Evolutionary conservation across 495 filamentous ascomycete species (phyloP).

Genomic region (Aspergillus olivimuriae): DNA sequence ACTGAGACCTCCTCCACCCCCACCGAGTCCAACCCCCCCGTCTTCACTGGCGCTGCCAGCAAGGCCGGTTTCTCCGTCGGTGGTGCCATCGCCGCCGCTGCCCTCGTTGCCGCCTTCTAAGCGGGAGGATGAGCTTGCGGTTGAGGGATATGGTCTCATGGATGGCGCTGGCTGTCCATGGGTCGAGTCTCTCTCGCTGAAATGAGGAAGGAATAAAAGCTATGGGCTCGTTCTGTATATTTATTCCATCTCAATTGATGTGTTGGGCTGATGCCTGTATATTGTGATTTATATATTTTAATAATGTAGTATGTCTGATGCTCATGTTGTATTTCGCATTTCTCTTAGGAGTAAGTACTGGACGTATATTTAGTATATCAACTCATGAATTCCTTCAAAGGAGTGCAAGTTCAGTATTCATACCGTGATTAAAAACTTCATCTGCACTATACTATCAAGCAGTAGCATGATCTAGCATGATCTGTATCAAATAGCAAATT

Average conservation of each 20-base stretch:
- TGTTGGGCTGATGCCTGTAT: not conserved
- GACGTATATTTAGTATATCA: too few relatives aligned
- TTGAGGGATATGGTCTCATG: not conserved
- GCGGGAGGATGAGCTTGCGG: not conserved
- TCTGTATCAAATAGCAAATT: too few relatives aligned
- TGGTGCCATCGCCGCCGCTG: conserved; percentile 24
- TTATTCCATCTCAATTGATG: not conserved
- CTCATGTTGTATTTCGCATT: too few relatives aligned
- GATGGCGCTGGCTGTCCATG: not conserved
- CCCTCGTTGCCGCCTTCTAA: conserved; percentile 25
- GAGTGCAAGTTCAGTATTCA: too few relatives aligned
- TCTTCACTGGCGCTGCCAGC: conserved; percentile 26
- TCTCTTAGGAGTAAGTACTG: too few relatives aligned
- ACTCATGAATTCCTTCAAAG: too few relatives aligned
- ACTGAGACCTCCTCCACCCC: conserved; percentile 5
- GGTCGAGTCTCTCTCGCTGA: not conserved
- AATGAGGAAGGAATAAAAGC: not conserved
- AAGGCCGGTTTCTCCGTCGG: conserved; percentile 19
- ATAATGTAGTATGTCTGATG: too few relatives aligned
- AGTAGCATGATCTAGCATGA: too few relatives aligned
- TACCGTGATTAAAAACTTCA: too few relatives aligned
- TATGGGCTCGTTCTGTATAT: not conserved
- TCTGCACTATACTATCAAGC: too few relatives aligned
- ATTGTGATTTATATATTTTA: not conserved
- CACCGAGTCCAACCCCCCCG: conserved; percentile 7